Evolutionary conservation across 2,329 filamentous ascomycete species (phyloP).

Genomic region (Botryotinia calthae): DNA sequence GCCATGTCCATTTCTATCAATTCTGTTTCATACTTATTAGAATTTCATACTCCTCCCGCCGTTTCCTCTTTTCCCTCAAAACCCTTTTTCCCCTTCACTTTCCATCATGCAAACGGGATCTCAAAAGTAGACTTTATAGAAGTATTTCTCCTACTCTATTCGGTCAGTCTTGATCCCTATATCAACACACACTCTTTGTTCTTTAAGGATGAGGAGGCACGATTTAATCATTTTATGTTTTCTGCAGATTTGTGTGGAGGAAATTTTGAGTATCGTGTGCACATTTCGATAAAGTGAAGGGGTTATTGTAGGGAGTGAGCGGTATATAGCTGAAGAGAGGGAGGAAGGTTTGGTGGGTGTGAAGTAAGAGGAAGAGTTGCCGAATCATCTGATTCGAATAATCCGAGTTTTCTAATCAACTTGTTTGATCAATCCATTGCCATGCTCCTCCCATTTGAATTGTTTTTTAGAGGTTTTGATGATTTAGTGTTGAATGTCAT

Average conservation of each 20-base stretch:
- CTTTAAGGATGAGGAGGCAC: neutral
- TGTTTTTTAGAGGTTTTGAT: neutral
- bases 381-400: neutral
- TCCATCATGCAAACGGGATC: neutral
- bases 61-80: neutral
- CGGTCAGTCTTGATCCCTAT: constrained; percentile 17
- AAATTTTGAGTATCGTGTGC: neutral
- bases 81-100: neutral
- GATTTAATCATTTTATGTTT: neutral
- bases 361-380: neutral
- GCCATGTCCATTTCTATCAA: neutral
- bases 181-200: constrained; percentile 1
- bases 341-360: neutral
- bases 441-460: neutral
- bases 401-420: neutral
- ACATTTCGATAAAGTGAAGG: neutral
- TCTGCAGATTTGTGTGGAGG: neutral
- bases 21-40: no score
- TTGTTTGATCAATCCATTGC: neutral
- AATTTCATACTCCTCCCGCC: neutral
- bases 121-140: constrained; percentile 18
- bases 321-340: neutral
- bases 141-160: constrained; percentile 18
- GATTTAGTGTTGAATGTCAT: neutral
- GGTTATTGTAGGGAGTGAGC: neutral